A percentile compares a stretch with the other conserved stretches of the same genome.
Conservation (phyloP, 1,139 yeast genomes). For the Debaryomyces sp. region DNA sequence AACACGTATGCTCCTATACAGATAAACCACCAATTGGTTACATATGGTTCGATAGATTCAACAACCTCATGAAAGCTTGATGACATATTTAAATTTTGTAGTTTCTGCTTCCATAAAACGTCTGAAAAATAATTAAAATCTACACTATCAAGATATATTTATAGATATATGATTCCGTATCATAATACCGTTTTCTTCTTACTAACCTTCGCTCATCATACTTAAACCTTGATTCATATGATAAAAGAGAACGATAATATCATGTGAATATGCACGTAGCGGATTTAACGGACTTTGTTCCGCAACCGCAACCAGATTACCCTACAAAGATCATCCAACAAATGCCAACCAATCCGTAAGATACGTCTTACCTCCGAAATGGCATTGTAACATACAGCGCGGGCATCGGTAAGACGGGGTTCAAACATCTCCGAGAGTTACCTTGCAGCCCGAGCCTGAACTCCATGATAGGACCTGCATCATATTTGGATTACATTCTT, state of each 20-base stretch:
- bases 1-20: not conserved
- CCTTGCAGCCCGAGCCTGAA: too few species aligned
- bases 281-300: constrained; percentile 1
- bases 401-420: too few species aligned
- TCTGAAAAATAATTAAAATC: too few species aligned
- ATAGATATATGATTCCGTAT: not conserved
- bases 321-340: too few species aligned
- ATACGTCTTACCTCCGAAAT: too few species aligned
- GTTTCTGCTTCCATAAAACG: too few species aligned
- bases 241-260: not conserved
- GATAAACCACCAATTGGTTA: not conserved
- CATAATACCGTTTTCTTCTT: not conserved
- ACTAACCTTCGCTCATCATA: not conserved
- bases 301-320: too few species aligned
- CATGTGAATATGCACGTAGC: constrained; percentile 5
- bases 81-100: not conserved
- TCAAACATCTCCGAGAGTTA: too few species aligned
- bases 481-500: too few species aligned
- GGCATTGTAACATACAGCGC: too few species aligned
- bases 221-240: not conserved
- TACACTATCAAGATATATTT: not conserved
- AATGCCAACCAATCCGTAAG: too few species aligned
- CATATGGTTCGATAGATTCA: not conserved
- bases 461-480: too few species aligned
- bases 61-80: not conserved